These are phyloP conservation scores for Elongisporangium senticosum DNA, from an alignment of 352 stramenopile genomes.

Conservation along the genomic window DNA sequence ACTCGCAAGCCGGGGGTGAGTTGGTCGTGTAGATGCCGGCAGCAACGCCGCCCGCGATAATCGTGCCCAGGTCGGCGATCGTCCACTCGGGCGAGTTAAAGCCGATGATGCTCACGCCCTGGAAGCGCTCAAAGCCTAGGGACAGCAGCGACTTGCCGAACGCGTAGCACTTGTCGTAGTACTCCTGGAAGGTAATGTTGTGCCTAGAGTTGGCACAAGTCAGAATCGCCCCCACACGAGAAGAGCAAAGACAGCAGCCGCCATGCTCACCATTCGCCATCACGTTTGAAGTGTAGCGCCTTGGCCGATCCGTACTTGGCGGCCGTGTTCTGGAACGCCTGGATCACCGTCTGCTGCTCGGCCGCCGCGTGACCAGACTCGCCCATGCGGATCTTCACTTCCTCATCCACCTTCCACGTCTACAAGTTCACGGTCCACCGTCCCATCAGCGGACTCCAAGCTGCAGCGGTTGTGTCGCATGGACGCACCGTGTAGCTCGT, in stretches of 20 bases:
- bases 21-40: slow-evolving; percentile 97
- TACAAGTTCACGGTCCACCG: slow-evolving; percentile 5
- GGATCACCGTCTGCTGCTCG: slow-evolving; percentile 39
- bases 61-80: slow-evolving; percentile 89
- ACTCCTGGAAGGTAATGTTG: slow-evolving; percentile 62
- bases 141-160: slow-evolving; percentile 82
- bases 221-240: not conserved
- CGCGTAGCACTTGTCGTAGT: slow-evolving; percentile 67
- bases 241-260: slow-evolving; percentile 2
- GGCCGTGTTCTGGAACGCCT: slow-evolving; percentile 62
- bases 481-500: slow-evolving; percentile 33
- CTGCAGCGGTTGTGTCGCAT: not conserved
- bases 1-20: slow-evolving; percentile 86
- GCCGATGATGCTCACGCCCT: slow-evolving; percentile 86
- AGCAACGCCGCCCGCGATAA: slow-evolving; percentile 88
- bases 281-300: slow-evolving; percentile 60
- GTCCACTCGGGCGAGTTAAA: slow-evolving; percentile 93
- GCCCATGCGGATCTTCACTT: slow-evolving; percentile 69
- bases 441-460: not conserved
- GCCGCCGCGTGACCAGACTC: slow-evolving; percentile 40
- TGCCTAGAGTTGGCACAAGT: slow-evolving; percentile 20
- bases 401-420: slow-evolving; percentile 85
- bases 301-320: slow-evolving; percentile 44
- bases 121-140: slow-evolving; percentile 62
- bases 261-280: slow-evolving; percentile 61